Conservation (phyloP, 2,329 filamentous ascomycete species). For the Cladophialophora chaetospira region DNA sequence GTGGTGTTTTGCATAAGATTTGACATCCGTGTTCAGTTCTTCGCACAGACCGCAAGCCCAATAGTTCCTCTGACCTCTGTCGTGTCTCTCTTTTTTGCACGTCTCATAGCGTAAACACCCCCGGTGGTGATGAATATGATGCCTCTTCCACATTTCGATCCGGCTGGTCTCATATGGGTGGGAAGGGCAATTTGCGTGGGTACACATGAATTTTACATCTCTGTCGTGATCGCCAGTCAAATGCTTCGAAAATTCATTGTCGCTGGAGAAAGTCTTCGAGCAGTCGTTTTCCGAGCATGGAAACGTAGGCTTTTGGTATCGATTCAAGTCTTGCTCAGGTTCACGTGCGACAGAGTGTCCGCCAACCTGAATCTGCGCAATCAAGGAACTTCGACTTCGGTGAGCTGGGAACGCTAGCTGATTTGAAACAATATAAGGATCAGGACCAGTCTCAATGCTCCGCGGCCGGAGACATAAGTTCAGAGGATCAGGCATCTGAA, state of each 20-base stretch:
- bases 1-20: neutral
- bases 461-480: too few species aligned
- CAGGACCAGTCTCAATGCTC: too few species aligned
- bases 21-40: neutral
- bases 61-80: neutral
- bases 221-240: neutral
- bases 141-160: neutral
- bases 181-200: neutral
- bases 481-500: too few species aligned
- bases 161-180: neutral
- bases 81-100: neutral
- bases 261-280: neutral
- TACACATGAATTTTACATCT: neutral
- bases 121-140: neutral
- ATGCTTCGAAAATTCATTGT: neutral
- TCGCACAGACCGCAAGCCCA: slow-evolving; percentile 4
- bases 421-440: too few species aligned
- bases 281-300: neutral
- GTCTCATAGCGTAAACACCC: neutral
- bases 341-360: too few species aligned
- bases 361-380: too few species aligned
- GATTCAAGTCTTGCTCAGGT: too few species aligned
- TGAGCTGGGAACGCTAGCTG: too few species aligned
- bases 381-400: too few species aligned
- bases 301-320: neutral